Evolutionary conservation across 345 rosid species (phyloP), one percentile per base, ranked within the genome.

Genomic region (Gossypium longicalyx): DNA sequence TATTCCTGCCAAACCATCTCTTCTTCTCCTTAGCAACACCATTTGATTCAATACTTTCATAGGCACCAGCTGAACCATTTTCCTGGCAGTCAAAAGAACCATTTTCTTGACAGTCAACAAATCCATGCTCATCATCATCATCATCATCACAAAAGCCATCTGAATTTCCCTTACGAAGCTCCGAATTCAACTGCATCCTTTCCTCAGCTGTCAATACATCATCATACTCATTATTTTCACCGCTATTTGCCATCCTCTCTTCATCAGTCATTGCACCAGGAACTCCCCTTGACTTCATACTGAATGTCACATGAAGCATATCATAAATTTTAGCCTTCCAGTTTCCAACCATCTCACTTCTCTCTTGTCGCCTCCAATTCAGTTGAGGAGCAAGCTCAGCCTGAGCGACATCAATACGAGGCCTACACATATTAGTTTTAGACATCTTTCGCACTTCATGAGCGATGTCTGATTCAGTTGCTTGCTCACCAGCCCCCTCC

Each of bases 231-330:
- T 91, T 88, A 20, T 85, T 80, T 9, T 86, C 97, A 60, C 85
- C 87, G 62, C 86, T 86, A 70, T 84, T 88, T 43, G 75, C 92
- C 63, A 84, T 69, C 73, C 86, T 84, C 74, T 96, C 99, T 78
- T 93, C 98, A 81, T 93, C 99, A 74, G 97, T 91, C 94, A 93
- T 87, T 53, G 99, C 98, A 80, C 99, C 99, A 17, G 99, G 98
- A 81, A 95, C 98, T 54, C 97, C 79, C 67, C 99, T 91, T 25
- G 98, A 96, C 79, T 96, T 96, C 81, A 96, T 93, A 72, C 98
- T 93, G 67, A 93, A 97, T 90, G 94, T 88, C 76, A 96, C 99
- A 82, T 93, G 88, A 73, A 91, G 93, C 99, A 96, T 96, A 77
- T 96, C 99, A 45, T 90, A 91, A 72, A 96, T 92, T 80, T 88